Base-by-base conservation (phyloP, 108 stramenopile genomes). In the Nitzschia inconspicua region DNA sequence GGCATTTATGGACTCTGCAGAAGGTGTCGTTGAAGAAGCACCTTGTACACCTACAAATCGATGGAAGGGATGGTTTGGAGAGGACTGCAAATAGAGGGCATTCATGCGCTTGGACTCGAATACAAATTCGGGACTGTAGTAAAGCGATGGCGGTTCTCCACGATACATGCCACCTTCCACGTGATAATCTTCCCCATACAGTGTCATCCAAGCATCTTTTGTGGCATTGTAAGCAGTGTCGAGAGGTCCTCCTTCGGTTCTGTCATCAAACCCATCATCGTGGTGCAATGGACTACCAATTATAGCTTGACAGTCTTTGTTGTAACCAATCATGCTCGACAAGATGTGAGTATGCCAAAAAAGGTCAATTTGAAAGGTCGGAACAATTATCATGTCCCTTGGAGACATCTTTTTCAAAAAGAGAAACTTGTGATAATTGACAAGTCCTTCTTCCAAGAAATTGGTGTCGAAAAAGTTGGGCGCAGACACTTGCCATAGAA, bases 121-220 rank as follows among this genome's bases (percentile, higher is more conserved):
- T n/a, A n/a, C n/a, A n/a, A n/a, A n/a, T n/a, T n/a, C n/a, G n/a
- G n/a, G n/a, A n/a, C n/a, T n/a, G 34, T 43, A 79, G 60, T 62
- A 85, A 0, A 3, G 60, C 16, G 30, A 8, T 1, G 84, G 80
- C 10, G 84, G 80, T 44, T 79, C 75, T 7, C 84, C 84, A 19
- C 84, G 80, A 55, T 79, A 85, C 84, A 85, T 79, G n/a, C 75
- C 84, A 2, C 78, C 77, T 16, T 4, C n/a, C 26, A 68, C 67
- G 25, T 24, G 23, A 63, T 82, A 85, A 10, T 65, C 61, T 8
- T 41, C 50, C 10, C 62, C 61, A 28, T 81, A 79, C 18, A 37
- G 34, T 27, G 69, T 28, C 29, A 65, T 49, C 84, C 84, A 85
- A 30, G 79, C 27, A 9, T 49, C 29, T 27, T 28, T 47, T 23